Evolutionary conservation across 2,329 filamentous ascomycete genomes (phyloP), one percentile per base, ranked within the genome.

Genomic region (Cladosporium sp.): DNA sequence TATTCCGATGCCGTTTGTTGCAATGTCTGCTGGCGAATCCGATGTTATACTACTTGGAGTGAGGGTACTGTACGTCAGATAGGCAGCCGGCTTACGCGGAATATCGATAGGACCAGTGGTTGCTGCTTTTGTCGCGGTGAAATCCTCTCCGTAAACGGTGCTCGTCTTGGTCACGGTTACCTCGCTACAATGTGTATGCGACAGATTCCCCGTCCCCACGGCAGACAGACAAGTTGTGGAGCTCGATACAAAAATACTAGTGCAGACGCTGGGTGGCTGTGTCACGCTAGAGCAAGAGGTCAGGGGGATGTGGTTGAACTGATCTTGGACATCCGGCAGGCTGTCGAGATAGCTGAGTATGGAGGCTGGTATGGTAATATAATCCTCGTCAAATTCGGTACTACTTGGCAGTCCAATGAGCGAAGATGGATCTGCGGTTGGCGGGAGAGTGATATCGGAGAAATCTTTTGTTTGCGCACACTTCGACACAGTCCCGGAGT

Each of bases 281-380:
- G 37, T 15, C 15, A n/a, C 19, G 15, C 12, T 22, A 7, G 42
- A 40, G 32, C 52, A 55, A 2, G 40, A 55, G 15, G 52, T 55
- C 3, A 55, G 3, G 17, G 52, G 40, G 4, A 47, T 19, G 28
- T 37, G 8, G 20, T 32, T 37, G 20, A 55, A 37, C 20, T 55
- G 52, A 7, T 55, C 13, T 15, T 17, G 25, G 1, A 55, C n/a
- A 35, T 45, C 40, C 13, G 39, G 28, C 10, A 55, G 52, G 12
- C 28, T 55, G 19, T 45, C 52, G 4, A 55, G 40, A 40, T 55
- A 55, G 9, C n/a, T 13, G 12, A 55, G 32, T 6, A 55, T 47
- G 8, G 39, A 35, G 5, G 52, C 9, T 24, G 52, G 52, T 22
- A 54, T 22, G 5, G 32, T 3, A 28, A 13, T 17, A 5, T 28